phyloP scores from a whole-genome alignment of 148 eudicot genomes.

The Cornus controversa region DNA sequence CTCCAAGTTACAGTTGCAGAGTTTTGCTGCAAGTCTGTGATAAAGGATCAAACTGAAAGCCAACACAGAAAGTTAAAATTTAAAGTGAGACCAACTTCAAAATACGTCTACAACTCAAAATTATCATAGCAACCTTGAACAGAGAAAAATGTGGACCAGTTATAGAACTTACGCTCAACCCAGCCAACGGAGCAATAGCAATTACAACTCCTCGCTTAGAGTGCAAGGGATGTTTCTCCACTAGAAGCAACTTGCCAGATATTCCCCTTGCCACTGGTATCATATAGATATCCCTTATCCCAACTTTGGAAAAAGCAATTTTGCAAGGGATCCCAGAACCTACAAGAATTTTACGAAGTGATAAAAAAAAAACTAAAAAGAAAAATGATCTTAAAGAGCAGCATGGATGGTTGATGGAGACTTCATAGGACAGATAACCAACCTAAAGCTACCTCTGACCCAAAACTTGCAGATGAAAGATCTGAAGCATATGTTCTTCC shows the following conservation, averaged over 20 bases:
- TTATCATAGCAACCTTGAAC: background rate
- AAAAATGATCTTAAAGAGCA: background rate
- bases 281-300: slow-evolving; percentile 47
- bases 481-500: slow-evolving; percentile 38
- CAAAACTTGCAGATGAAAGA: slow-evolving; percentile 46
- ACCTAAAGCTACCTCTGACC: slow-evolving; percentile 52
- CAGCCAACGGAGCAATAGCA: slow-evolving; percentile 55
- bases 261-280: slow-evolving; percentile 42
- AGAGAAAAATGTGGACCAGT: background rate
- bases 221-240: slow-evolving; percentile 57
- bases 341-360: slow-evolving; percentile 14
- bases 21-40: too few relatives aligned
- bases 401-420: background rate
- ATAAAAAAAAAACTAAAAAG: background rate
- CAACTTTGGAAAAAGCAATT: slow-evolving; percentile 50
- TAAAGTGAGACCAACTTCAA: background rate
- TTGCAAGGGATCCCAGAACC: slow-evolving; percentile 52
- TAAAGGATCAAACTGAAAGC: background rate
- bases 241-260: slow-evolving; percentile 49
- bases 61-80: background rate
- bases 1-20: too few relatives aligned
- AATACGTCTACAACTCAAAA: background rate
- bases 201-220: slow-evolving; percentile 42
- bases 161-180: slow-evolving; percentile 38
- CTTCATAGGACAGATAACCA: background rate